Base-by-base conservation (phyloP, 192 early-diverging fungal genomes). In the Mycoemilia scoparia region DNA sequence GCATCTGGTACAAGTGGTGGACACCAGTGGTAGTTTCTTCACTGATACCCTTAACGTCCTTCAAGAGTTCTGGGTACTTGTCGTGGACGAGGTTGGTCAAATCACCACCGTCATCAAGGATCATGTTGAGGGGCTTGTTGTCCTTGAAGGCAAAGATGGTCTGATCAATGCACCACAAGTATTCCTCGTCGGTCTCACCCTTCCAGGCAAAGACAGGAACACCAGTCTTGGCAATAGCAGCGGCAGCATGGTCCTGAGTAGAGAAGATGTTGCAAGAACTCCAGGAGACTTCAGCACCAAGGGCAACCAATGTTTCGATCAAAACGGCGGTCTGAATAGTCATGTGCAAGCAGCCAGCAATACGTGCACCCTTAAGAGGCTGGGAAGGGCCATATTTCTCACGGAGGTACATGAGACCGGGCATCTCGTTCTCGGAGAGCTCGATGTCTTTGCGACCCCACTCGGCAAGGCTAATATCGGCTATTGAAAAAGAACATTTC, bases 21-120 rank as follows among this genome's bases (percentile, higher is more conserved):
- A 97, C 92, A 72, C 92, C 92, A 51, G 92, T 97, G 66, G 92
- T 97, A 60, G 92, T 97, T 69, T 97, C 92, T 71, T 97, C 92
- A 21, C 88, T 93, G 51, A 97, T 67, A 68, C 92, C 92, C 57
- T 69, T 70, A 72, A 97, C 82, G 57, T 71, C 76, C 31, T 57
- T 52, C 38, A 96, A 71, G 52, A 79, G 66, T 44, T 87, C 69
- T 47, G 92, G 78, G 77, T 87, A 84, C 68, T 86, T 87, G 40
- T 91, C 76, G 76, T 97, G 92, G 41, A 97, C 85, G 43, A 91
- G 67, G 38, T 66, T 73, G 66, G 92, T 97, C 63, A 97, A 72
- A 53, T 97, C 88, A 68, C 92, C 88, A 48, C 88, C 92, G 66
- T 97, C 92, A 69, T 97, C 92, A 60, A 93, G 78, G 66, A 97